Base-by-base conservation (phyloP, 202 grass and related monocot species). In the Carex sylvatica region DNA sequence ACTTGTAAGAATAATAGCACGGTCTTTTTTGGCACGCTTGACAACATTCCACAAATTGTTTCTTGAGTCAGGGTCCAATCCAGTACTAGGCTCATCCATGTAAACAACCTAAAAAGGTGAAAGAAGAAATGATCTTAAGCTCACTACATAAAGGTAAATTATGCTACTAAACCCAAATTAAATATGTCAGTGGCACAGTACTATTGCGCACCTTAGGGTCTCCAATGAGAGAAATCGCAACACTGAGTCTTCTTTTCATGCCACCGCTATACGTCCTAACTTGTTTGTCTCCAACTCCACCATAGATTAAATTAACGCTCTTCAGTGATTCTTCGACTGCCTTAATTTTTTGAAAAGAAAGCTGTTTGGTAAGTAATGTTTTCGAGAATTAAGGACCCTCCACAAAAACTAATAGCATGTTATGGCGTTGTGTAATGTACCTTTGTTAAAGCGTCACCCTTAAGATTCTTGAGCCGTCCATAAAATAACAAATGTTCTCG, bases 11-110 rank as follows among this genome's bases (percentile, higher is more conserved):
- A 95, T 93, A 78, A 98, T 98, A 44, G 92, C 90, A 24, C 92
- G 86, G 5, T 93, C 80, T 79, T 87, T 88, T 84, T 98, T 98
- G 44, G 91, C 92, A 69, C 53, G 80, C 75, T 91, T 98, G 26
- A 95, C 85, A n/a, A 90, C 65, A 3, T 84, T 98, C 95, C 95
- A 95, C 55, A 95, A 87, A 74, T 89, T 83, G 6, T 83, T 88
- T 88, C 95, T 91, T 16, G 92, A 95, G 82, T 83, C 86, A 47
- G 95, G 95, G 81, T 98, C 95, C 55, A 98, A 62, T 62, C 95
- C 92, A 44, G 95, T 95, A 52, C 95, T 95, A n/a, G 92, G 95
- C 46, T 98, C 95, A 93, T 98, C 95, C 95, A 98, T 93, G 80
- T 95, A 95, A 19, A 98, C 89, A 64, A 98, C 91, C 95, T 95